Evolutionary conservation across 139 green algal species (phyloP), one percentile per base, ranked within the genome.

Genomic region (Chlamydomonas sphaeroides): DNA sequence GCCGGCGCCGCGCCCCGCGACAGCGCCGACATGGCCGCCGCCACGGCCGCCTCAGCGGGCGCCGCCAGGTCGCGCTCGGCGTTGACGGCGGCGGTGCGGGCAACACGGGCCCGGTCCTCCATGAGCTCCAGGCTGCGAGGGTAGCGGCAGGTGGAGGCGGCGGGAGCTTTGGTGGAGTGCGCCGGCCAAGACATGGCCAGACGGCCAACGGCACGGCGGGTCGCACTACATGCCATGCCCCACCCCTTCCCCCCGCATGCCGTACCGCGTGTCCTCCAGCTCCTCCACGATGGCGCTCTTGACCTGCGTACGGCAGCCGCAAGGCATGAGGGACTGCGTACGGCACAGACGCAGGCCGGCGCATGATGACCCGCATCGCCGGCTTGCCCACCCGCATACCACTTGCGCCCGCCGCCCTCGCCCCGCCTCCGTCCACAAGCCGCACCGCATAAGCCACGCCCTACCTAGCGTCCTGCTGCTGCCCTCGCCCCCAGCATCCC

Each of bases 241-340:
- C 63, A 21, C n/a, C n/a, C n/a, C n/a, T n/a, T n/a, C n/a, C n/a
- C n/a, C n/a, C n/a, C n/a, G n/a, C n/a, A n/a, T n/a, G n/a, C n/a
- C n/a, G 4, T 65, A 75, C 65, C 77, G 59, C 10, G 92, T 85
- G 30, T 96, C 95, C 83, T 98, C 93, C 80, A 98, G 86, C 85
- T 96, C 95, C 86, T 98, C 95, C 28, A 97, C 91, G 25, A 98
- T 84, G 0, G 91, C 86, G 14, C 91, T 92, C 87, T 98, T 98
- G 62, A 93, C 88, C 72, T 80, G 72, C 28, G 51, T 41, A 53
- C 11, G 45, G 45, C n/a, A n/a, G n/a, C n/a, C n/a, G n/a, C n/a
- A n/a, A n/a, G n/a, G n/a, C n/a, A n/a, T n/a, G n/a, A n/a, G n/a
- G n/a, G n/a, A n/a, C n/a, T n/a, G n/a, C n/a, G n/a, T n/a, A n/a